Conservation (phyloP, 495 filamentous ascomycete genomes). For the Annulohypoxylon bovei region DNA sequence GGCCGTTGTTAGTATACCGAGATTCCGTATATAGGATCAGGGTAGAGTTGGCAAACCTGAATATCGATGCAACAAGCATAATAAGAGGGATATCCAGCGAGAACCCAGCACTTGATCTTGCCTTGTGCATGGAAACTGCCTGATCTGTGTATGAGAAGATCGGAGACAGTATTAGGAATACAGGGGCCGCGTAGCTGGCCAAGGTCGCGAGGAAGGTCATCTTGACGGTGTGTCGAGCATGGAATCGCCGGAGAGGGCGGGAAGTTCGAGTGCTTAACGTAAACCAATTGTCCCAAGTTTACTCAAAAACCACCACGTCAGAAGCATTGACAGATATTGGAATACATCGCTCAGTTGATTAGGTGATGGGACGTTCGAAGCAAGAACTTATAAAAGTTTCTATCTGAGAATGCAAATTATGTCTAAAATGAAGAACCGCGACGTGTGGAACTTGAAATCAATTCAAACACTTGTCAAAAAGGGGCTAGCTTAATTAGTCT, state of each 20-base stretch:
- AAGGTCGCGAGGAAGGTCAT: constrained; percentile 57
- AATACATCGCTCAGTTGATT: background rate
- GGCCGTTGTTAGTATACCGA: constrained; percentile 20
- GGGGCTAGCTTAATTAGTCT: background rate
- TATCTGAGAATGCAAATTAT: background rate
- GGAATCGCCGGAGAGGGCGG: constrained; percentile 15
- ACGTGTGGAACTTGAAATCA: constrained; percentile 20
- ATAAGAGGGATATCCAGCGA: constrained; percentile 90
- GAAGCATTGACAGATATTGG: background rate
- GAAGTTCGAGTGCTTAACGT: background rate
- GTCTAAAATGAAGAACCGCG: constrained; percentile 33
- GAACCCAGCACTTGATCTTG: constrained; percentile 86
- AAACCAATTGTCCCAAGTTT: constrained; percentile 13
- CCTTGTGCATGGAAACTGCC: constrained; percentile 86
- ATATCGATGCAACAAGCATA: constrained; percentile 92
- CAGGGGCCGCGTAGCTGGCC: constrained; percentile 61
- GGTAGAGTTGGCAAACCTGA: constrained; percentile 69
- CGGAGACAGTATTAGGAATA: constrained; percentile 80
- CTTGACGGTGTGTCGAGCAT: constrained; percentile 17
- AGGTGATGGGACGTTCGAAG: background rate
- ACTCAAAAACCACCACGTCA: background rate
- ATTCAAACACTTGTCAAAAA: constrained; percentile 38
- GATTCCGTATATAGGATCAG: background rate
- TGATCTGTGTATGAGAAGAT: constrained; percentile 91
- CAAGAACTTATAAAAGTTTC: constrained; percentile 13